Evolutionary conservation across 2,329 filamentous ascomycete species (phyloP), one percentile per base, ranked within the genome.

Genomic region (Aspergillus versicolor): DNA sequence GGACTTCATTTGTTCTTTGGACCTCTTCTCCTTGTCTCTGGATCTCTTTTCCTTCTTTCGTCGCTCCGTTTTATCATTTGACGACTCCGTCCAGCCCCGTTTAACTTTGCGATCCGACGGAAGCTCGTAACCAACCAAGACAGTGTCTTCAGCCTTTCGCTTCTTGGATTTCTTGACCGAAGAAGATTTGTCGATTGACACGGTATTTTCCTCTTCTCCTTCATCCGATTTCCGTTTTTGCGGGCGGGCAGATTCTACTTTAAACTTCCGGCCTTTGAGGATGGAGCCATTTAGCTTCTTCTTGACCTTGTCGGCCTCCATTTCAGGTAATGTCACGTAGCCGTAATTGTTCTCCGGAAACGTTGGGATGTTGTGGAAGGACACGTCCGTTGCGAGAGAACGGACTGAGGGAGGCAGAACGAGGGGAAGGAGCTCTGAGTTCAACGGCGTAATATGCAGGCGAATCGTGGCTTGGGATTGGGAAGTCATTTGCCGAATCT

Each of bases 291-390:
- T 90, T 49, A 97, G 82, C 77, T 94, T 97, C 77, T 89, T 93
- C 77, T 88, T 91, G 53, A 97, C 76, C 74, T 92, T 96, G n/a
- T 93, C 89, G 9, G 93, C 94, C 63, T 96, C 92, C 75, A 85
- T 84, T 3, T 73, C 76, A 0, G 92, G 92, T 38, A 99, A 77
- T 46, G 95, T 92, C 58, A 97, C 81, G 76, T 90, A 99, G 55
- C 93, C 94, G 85, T 91, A 99, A 52, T 85, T 88, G 70, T 86
- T 89, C 63, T 99, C 94, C 13, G 93, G 93, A 62, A 96, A 96
- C 0, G 92, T 92, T 69, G 91, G 84, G 63, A 97, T 77, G 5
- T 81, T 80, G 75, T 97, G 93, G 76, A 88, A 97, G n/a, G 92
- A 96, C 52, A 97, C 84, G 70, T 92, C 90, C 60, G 86, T 85